phyloP scores from a whole-genome alignment of 140 eudicot genomes.

The Stevia rebaudiana region DNA sequence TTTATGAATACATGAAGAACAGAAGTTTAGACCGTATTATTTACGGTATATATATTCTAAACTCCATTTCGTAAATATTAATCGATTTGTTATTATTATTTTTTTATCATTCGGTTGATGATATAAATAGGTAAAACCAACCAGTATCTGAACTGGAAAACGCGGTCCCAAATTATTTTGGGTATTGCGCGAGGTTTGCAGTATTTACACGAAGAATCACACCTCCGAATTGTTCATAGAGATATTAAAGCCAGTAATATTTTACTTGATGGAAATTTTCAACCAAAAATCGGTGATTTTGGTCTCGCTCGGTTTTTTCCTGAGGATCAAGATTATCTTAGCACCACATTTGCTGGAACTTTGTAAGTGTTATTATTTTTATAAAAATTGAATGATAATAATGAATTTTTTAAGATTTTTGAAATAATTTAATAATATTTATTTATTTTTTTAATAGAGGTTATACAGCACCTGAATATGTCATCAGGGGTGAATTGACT shows the following conservation, averaged over 20 bases:
- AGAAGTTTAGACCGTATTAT: slow-evolving; percentile 61
- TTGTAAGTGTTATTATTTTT: slow-evolving; percentile 34
- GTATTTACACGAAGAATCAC: slow-evolving; percentile 72
- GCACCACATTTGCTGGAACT: slow-evolving; percentile 75
- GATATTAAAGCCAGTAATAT: slow-evolving; percentile 80
- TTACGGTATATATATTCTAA: slow-evolving; percentile 37
- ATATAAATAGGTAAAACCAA: slow-evolving; percentile 45
- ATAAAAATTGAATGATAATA: background rate
- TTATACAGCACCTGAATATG: slow-evolving; percentile 86
- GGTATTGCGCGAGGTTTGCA: slow-evolving; percentile 76
- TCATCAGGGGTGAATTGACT: slow-evolving; percentile 66
- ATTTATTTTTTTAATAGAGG: slow-evolving; percentile 41
- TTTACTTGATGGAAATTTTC: slow-evolving; percentile 61
- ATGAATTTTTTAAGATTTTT: background rate
- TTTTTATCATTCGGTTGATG: background rate
- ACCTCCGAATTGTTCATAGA: slow-evolving; percentile 62
- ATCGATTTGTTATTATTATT: background rate
- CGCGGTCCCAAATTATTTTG: slow-evolving; percentile 56
- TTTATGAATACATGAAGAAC: slow-evolving; percentile 73
- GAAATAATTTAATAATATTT: background rate
- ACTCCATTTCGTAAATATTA: background rate
- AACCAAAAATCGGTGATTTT: slow-evolving; percentile 71
- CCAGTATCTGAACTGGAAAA: slow-evolving; percentile 47
- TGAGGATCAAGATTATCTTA: slow-evolving; percentile 69
- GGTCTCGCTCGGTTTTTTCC: slow-evolving; percentile 84